phyloP scores from a whole-genome alignment of 2,329 filamentous ascomycete genomes.

The Colletotrichum cuscutae region DNA sequence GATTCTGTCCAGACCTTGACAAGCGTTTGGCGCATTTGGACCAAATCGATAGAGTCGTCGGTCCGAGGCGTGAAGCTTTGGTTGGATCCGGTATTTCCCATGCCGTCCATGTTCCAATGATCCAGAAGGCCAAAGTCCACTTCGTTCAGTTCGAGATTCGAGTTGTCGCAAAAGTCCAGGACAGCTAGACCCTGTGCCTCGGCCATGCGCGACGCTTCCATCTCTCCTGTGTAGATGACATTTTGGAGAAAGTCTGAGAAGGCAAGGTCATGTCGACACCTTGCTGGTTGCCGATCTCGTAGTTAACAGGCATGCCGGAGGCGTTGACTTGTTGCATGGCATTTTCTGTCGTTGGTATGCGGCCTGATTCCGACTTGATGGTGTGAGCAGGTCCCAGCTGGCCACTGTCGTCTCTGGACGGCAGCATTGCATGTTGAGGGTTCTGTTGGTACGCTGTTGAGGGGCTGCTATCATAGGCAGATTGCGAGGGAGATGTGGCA shows the following conservation, averaged over 20 bases:
- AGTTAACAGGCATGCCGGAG: conserved; percentile 15
- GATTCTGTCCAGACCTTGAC: conserved; percentile 61
- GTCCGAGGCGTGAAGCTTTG: conserved; percentile 42
- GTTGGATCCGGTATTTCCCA: conserved; percentile 40
- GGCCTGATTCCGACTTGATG: conserved; percentile 46
- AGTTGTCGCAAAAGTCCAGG: conserved; percentile 61
- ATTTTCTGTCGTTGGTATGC: conserved; percentile 48
- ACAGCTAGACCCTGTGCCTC: conserved; percentile 55
- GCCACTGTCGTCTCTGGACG: conserved; percentile 40
- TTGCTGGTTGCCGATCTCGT: conserved; percentile 25
- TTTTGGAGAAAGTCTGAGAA: conserved; percentile 62
- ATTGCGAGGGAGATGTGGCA: conserved; percentile 37
- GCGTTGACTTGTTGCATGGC: conserved; percentile 43
- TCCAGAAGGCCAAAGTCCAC: conserved; percentile 62
- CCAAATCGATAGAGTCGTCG: conserved; percentile 54
- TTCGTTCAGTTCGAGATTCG: conserved; percentile 61
- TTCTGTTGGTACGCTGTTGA: conserved; percentile 38
- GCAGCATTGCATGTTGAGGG: conserved; percentile 32
- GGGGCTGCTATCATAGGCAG: conserved; percentile 34
- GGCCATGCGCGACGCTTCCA: conserved; percentile 44
- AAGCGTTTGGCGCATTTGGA: conserved; percentile 57
- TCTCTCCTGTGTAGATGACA: conserved; percentile 59
- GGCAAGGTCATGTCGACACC: conserved; percentile 42
- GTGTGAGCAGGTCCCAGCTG: conserved; percentile 40
- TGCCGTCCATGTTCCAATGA: conserved; percentile 57